These are phyloP conservation scores for Coniochaeta ligniaria DNA, from an alignment of 2,329 filamentous ascomycete genomes.

Conservation along the genomic window DNA sequence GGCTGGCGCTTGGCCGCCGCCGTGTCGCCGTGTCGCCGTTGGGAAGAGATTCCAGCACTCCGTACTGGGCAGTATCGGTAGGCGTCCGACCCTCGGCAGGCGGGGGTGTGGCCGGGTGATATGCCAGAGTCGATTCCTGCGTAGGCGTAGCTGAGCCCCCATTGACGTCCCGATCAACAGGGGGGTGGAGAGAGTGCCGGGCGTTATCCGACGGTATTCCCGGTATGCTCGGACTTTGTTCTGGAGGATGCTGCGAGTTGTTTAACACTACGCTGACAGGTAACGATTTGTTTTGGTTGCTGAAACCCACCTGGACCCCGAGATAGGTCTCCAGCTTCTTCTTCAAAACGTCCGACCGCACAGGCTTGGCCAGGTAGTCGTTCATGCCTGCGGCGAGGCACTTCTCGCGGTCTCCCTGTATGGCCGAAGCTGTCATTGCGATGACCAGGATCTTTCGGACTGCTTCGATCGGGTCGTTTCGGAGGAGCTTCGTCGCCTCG, in stretches of 20 bases:
- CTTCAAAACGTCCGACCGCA: conserved; percentile 81
- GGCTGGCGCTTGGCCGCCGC: conserved; percentile 6
- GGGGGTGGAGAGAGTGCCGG: neutral
- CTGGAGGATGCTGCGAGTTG: neutral
- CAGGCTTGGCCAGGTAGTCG: conserved; percentile 91
- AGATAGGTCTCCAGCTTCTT: conserved; percentile 64
- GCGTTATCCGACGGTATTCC: neutral
- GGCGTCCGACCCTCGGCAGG: neutral
- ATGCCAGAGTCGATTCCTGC: neutral
- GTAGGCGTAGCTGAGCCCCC: neutral
- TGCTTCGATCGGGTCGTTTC: conserved; percentile 66
- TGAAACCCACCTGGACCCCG: conserved; percentile 15
- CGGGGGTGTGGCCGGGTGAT: neutral
- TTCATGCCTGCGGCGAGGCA: conserved; percentile 97
- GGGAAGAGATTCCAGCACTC: conserved; percentile 7
- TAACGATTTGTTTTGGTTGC: neutral
- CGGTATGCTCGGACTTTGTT: neutral
- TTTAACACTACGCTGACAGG: neutral
- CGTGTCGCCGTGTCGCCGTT: neutral
- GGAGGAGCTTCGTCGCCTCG: conserved; percentile 77
- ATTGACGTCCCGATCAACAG: neutral
- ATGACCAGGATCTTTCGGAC: conserved; percentile 86
- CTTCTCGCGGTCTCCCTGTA: conserved; percentile 90
- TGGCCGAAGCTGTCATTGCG: conserved; percentile 93
- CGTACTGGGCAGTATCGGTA: conserved; percentile 7